Conservation (phyloP, 306 rosid species). For the Astragalus glycyphyllos region DNA sequence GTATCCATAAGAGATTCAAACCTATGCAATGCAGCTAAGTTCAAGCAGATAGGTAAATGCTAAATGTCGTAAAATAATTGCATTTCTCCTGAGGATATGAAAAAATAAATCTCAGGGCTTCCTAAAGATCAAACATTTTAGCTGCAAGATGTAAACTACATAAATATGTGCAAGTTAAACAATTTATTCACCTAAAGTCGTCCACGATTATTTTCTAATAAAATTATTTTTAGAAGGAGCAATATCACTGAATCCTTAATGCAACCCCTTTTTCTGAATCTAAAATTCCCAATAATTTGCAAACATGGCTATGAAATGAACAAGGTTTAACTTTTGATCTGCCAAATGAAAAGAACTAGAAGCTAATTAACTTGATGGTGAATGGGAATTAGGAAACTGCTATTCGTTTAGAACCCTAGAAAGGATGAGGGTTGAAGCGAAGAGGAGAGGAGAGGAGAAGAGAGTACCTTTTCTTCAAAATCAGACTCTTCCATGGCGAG, state of each 20-base stretch:
- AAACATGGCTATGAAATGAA: neutral
- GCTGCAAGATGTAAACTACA: conserved; percentile 7
- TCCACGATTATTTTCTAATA: neutral
- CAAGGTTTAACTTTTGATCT: neutral
- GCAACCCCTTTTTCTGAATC: too few species aligned
- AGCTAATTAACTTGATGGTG: neutral
- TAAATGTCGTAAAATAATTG: conserved; percentile 19
- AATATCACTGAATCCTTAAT: too few species aligned
- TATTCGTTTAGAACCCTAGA: conserved; percentile 6
- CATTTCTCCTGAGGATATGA: neutral
- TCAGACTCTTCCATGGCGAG: conserved; percentile 94
- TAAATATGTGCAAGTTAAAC: neutral
- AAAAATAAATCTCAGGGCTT: neutral
- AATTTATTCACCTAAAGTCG: neutral
- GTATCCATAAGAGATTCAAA: too few species aligned
- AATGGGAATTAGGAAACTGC: neutral
- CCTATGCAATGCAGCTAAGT: neutral
- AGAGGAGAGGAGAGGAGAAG: neutral
- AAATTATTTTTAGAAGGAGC: neutral
- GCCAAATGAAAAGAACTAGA: neutral
- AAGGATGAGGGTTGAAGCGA: neutral
- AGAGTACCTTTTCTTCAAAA: conserved; percentile 78
- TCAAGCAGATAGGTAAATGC: conserved; percentile 30
- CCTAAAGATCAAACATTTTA: neutral
- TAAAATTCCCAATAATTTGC: neutral